Conservation (phyloP, 2,329 filamentous ascomycete species). For the Penicillium sp. region DNA sequence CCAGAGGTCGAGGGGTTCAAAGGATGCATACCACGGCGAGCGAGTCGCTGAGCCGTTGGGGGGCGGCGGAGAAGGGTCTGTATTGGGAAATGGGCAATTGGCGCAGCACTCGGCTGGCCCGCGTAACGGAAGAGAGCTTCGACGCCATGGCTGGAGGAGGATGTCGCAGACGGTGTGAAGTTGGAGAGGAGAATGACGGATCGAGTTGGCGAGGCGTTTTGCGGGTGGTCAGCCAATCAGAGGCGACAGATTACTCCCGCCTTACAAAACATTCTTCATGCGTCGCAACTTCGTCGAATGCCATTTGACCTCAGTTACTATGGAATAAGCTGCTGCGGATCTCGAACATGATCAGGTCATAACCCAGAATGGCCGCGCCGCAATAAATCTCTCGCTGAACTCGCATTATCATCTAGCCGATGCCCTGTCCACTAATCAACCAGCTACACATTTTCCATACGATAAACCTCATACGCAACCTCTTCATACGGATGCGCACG, state of each 20-base stretch:
- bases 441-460: slow-evolving; percentile 40
- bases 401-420: background rate
- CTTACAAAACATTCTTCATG: background rate
- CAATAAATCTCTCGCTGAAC: too few relatives aligned
- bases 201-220: slow-evolving; percentile 35
- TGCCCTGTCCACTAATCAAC: background rate
- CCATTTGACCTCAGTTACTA: background rate
- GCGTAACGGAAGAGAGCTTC: slow-evolving; percentile 72
- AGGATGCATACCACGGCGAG: slow-evolving; percentile 63
- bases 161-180: slow-evolving; percentile 22
- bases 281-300: background rate
- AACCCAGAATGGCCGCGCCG: background rate
- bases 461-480: slow-evolving; percentile 44
- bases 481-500: slow-evolving; percentile 49
- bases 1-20: background rate
- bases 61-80: slow-evolving; percentile 69
- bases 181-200: slow-evolving; percentile 27
- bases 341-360: background rate
- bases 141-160: slow-evolving; percentile 65
- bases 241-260: slow-evolving; percentile 35
- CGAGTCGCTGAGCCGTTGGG: slow-evolving; percentile 68
- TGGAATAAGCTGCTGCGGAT: background rate
- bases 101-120: slow-evolving; percentile 63
- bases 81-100: slow-evolving; percentile 64
- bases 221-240: slow-evolving; percentile 37